A percentile compares a stretch with the other conserved stretches of the same genome.
phyloP scores from a whole-genome alignment of 106 monocot genomes.

The Dendrobium officinale region DNA sequence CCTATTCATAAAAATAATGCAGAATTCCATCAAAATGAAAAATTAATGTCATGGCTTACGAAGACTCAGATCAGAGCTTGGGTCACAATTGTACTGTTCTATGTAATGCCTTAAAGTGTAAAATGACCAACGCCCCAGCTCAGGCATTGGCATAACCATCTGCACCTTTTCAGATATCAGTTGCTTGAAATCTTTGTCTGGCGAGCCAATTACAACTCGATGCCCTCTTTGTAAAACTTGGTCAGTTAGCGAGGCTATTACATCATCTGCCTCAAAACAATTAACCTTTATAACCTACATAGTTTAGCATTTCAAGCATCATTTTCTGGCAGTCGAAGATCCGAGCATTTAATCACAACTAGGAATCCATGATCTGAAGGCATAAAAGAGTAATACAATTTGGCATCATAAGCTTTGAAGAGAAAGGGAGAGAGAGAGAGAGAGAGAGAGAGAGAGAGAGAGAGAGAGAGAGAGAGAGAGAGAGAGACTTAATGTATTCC shows the following conservation, averaged over 20 bases:
- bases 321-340: neutral
- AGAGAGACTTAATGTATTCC: neutral
- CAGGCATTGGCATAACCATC: constrained; percentile 90
- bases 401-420: neutral
- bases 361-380: neutral
- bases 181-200: constrained; percentile 99
- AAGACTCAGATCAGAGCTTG: constrained; percentile 89
- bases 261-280: constrained; percentile 96
- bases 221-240: constrained; percentile 65
- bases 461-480: no score
- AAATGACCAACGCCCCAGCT: constrained; percentile 85
- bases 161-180: constrained; percentile 82
- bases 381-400: neutral
- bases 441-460: neutral
- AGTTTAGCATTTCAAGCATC: constrained; percentile 7
- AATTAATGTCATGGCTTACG: constrained; percentile 40
- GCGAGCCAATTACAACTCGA: constrained; percentile 85
- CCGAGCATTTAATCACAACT: neutral
- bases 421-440: neutral
- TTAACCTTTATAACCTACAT: constrained; percentile 81
- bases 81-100: constrained; percentile 71
- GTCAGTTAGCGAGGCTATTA: constrained; percentile 75
- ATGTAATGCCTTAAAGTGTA: constrained; percentile 83
- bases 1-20: neutral
- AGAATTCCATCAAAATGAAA: neutral